Percentiles rank a stretch among this genome's conserved stretches.
Conservation (phyloP, 2,329 filamentous ascomycete species). For the Dissoconium aciculare region DNA sequence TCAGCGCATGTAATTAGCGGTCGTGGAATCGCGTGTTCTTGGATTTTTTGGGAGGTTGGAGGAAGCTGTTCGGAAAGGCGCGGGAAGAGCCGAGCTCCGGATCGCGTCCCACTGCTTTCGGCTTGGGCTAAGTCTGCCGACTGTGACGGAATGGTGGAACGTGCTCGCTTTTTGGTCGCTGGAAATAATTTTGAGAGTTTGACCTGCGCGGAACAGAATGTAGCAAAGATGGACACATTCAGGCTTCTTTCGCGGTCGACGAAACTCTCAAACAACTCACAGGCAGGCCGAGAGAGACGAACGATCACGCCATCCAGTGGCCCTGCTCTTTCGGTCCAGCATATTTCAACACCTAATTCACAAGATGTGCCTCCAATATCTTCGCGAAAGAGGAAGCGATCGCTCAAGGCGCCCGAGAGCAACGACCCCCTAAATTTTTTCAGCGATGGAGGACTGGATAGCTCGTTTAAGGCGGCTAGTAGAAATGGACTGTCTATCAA, state of each 20-base stretch:
- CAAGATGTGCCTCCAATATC: too few relatives aligned
- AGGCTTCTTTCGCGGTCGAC: slow-evolving; percentile 57
- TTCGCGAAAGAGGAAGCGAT: slow-evolving; percentile 31
- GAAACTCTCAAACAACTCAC: slow-evolving; percentile 36
- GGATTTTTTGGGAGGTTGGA: slow-evolving; percentile 4
- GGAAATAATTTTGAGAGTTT: too few relatives aligned
- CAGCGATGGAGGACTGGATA: slow-evolving; percentile 15
- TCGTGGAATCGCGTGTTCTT: neutral
- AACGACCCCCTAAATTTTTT: slow-evolving; percentile 32
- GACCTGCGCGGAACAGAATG: too few relatives aligned
- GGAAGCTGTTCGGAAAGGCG: neutral
- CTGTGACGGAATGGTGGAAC: too few relatives aligned
- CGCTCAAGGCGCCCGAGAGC: slow-evolving; percentile 14
- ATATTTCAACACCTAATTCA: slow-evolving; percentile 33
- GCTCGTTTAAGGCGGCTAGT: too few relatives aligned
- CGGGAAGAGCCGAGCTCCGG: neutral
- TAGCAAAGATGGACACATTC: slow-evolving; percentile 60
- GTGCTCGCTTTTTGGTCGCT: too few relatives aligned
- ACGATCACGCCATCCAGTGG: slow-evolving; percentile 49
- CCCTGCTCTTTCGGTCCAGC: slow-evolving; percentile 49
- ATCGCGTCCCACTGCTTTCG: too few relatives aligned
- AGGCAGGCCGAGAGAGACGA: slow-evolving; percentile 20
- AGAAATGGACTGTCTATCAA: too few relatives aligned
- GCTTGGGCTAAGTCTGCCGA: too few relatives aligned
- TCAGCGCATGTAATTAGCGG: neutral